A percentile compares a stretch with the other conserved stretches of the same genome.
Conservation (phyloP, 169 alveolate genomes). For the Miamiensis avidus region DNA sequence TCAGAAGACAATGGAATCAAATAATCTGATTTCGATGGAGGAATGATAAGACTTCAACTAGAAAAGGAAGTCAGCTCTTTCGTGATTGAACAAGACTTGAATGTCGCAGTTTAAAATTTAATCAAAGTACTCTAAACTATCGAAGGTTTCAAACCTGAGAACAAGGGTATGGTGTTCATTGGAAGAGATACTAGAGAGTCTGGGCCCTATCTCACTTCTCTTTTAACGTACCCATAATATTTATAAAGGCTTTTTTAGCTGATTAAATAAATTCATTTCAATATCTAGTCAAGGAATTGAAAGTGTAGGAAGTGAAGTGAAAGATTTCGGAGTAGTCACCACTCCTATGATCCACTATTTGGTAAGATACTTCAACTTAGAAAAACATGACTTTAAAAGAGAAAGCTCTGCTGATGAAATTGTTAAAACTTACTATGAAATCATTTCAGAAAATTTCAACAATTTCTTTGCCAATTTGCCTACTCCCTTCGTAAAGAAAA, state of each 20-base stretch:
- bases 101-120: constrained; percentile 24
- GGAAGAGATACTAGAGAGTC: constrained; percentile 50
- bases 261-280: constrained; percentile 51
- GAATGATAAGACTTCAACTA: constrained; percentile 74
- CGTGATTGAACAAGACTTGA: constrained; percentile 51
- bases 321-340: constrained; percentile 52
- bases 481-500: constrained; percentile 30
- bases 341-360: constrained; percentile 69
- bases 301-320: constrained; percentile 30
- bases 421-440: not conserved
- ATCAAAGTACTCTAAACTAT: not conserved
- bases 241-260: too few species aligned
- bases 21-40: constrained; percentile 84
- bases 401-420: constrained; percentile 7
- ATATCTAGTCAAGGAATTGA: constrained; percentile 36
- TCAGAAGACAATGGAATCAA: constrained; percentile 89
- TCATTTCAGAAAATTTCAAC: constrained; percentile 3
- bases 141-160: constrained; percentile 12
- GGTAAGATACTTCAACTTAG: constrained; percentile 7
- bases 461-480: not conserved
- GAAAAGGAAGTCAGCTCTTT: constrained; percentile 67
- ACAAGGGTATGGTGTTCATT: constrained; percentile 37
- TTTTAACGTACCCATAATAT: constrained; percentile 8
- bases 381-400: constrained; percentile 6
- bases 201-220: not conserved